These are phyloP conservation scores for Entomortierella chlamydospora DNA, from an alignment of 192 early-diverging fungal species.

Conservation along the genomic window DNA sequence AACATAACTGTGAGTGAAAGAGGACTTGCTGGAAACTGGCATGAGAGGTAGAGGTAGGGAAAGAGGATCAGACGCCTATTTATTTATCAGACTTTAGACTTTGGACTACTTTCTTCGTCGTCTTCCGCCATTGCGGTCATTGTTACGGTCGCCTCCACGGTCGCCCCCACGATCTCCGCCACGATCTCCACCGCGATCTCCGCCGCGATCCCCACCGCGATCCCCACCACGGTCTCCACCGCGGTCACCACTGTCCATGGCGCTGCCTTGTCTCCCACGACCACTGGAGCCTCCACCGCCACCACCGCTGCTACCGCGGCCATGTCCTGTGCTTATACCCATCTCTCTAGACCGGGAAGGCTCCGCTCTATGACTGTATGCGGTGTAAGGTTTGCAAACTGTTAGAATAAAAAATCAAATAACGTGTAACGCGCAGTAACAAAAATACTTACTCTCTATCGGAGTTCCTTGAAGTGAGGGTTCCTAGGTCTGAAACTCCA, in stretches of 20 bases:
- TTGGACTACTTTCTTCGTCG: constrained; percentile 1
- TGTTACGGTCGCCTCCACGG: not conserved
- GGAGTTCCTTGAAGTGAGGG: constrained; percentile 4
- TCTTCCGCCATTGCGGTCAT: not conserved
- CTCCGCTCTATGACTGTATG: constrained; percentile 12
- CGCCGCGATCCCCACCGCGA: not conserved
- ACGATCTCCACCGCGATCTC: constrained; percentile 5
- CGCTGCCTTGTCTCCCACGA: not conserved
- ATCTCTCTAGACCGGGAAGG: constrained; percentile 17
- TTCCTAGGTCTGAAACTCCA: not conserved
- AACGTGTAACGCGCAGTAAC: no score
- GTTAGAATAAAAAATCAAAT: no score
- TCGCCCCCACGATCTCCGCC: constrained; percentile 5
- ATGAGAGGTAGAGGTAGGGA: no score
- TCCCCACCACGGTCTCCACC: constrained; percentile 5
- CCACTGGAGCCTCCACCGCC: constrained; percentile 7
- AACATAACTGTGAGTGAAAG: no score
- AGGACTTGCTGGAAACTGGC: no score
- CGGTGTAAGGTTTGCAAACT: no score
- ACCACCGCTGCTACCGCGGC: not conserved
- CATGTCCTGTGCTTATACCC: not conserved
- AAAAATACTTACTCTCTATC: constrained; percentile 25
- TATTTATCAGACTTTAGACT: no score
- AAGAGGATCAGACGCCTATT: no score
- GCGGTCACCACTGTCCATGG: not conserved